These are phyloP conservation scores for Hapsidospora chrysogenum DNA, from an alignment of 495 filamentous ascomycete genomes.

Conservation along the genomic window DNA sequence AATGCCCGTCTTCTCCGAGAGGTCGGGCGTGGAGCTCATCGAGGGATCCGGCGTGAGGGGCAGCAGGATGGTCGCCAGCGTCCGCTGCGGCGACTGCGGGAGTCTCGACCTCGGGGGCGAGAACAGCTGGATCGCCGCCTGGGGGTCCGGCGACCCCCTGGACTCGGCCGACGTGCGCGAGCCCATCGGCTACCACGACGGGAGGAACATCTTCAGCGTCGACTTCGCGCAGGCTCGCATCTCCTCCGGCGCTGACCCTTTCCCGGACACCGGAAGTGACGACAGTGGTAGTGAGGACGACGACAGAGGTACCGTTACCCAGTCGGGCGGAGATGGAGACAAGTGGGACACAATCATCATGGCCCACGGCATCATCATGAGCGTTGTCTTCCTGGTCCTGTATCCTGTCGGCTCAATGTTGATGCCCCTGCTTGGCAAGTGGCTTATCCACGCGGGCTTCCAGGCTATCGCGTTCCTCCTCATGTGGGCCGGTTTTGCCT, in stretches of 20 bases:
- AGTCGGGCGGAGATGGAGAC: not conserved
- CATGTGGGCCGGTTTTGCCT: constrained; percentile 41
- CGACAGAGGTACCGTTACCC: not conserved
- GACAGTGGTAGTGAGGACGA: not conserved
- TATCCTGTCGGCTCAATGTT: constrained; percentile 40
- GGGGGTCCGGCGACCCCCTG: constrained; percentile 39
- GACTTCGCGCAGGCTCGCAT: constrained; percentile 38
- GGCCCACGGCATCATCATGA: constrained; percentile 38
- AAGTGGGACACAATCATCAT: constrained; percentile 9
- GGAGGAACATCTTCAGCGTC: constrained; percentile 31
- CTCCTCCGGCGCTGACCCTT: constrained; percentile 43
- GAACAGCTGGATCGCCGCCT: constrained; percentile 51
- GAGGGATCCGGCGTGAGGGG: constrained; percentile 40
- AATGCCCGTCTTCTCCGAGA: constrained; percentile 34
- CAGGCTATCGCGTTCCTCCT: constrained; percentile 40
- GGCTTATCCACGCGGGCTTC: constrained; percentile 36
- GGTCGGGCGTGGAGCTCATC: constrained; percentile 32
- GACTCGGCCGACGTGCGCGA: constrained; percentile 31
- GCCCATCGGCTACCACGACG: constrained; percentile 41
- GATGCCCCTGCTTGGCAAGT: constrained; percentile 34
- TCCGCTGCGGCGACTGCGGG: constrained; percentile 27
- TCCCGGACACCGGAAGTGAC: constrained; percentile 13
- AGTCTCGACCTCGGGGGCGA: constrained; percentile 5
- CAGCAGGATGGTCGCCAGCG: constrained; percentile 44
- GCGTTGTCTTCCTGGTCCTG: constrained; percentile 33